Percentiles rank a stretch among this genome's conserved stretches.
phyloP scores from a whole-genome alignment of 1,284 basidiomycete genomes.

The Ceratobasidium sp. region DNA sequence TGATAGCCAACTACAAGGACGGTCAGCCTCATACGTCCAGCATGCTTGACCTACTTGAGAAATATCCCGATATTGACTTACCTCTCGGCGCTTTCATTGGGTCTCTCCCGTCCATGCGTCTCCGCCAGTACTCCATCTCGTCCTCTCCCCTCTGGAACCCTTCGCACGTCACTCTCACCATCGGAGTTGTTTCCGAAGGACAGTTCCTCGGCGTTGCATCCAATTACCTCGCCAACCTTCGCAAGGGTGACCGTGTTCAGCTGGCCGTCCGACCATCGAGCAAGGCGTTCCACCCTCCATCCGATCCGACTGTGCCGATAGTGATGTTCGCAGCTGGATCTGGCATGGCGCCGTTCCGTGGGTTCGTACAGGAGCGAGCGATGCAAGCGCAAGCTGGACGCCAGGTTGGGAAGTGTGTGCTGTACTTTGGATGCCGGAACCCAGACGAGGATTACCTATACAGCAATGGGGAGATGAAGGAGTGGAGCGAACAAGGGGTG shows the following conservation, averaged over 20 bases:
- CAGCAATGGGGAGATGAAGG: conserved; percentile 61
- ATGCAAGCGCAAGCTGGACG: conserved; percentile 65
- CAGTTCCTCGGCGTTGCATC: conserved; percentile 66
- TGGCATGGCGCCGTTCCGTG: conserved; percentile 68
- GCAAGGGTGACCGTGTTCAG: conserved; percentile 63
- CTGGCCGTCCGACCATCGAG: conserved; percentile 64
- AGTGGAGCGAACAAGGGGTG: conserved; percentile 64
- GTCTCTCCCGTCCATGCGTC: conserved; percentile 66
- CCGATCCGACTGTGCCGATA: conserved; percentile 62
- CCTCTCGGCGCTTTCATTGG: conserved; percentile 62
- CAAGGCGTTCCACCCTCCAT: conserved; percentile 65
- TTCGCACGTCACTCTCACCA: conserved; percentile 63
- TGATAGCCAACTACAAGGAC: conserved; percentile 58
- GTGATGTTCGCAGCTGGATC: conserved; percentile 68
- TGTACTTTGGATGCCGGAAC: conserved; percentile 68
- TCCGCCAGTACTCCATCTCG: conserved; percentile 69
- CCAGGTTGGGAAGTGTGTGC: conserved; percentile 62
- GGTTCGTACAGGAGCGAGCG: conserved; percentile 69
- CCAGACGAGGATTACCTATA: conserved; percentile 65
- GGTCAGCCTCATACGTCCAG: conserved; percentile 61
- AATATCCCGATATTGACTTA: conserved; percentile 61
- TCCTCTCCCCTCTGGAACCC: conserved; percentile 67
- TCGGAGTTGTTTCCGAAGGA: conserved; percentile 62
- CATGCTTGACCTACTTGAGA: conserved; percentile 65
- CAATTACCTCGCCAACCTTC: conserved; percentile 64